Base-by-base conservation (phyloP, 1,284 basidiomycete species). In the Uromyces viciae-fabae region DNA sequence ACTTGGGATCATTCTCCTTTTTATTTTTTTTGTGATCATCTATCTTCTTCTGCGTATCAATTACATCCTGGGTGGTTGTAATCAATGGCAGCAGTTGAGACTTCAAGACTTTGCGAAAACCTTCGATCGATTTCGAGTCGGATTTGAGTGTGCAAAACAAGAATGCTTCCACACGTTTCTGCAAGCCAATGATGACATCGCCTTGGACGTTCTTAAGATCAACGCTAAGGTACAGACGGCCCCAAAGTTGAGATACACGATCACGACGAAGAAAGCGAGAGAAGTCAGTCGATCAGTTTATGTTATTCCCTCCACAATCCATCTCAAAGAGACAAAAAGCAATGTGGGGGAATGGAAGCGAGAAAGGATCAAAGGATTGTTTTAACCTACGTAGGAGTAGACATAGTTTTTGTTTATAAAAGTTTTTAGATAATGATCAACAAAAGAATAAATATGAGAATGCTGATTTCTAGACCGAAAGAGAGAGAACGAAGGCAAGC, bases 171-270 rank as follows among this genome's bases (percentile, higher is more conserved):
- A 75, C 72, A 5, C 79, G 72, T 52, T 81, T 81, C 49, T 66
- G 72, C 52, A 81, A 58, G 1, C 79, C 79, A 42, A 75, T 15
- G 19, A 81, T 52, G 25, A 81, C n/a, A 75, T 81, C 79, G 9
- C 79, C 79, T 52, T 81, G 79, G n/a, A 81, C 19, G 40, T 81
- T 75, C 33, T 75, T 75, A 52, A 66, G 42, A 66, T 81, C 72
- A 19, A 81, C 46, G 3, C 79, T 81, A 49, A 46, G 22, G 9
- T 14, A 42, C 22, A n/a, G 40, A 49, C 31, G 25, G 15, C n/a
- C n/a, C n/a, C n/a, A n/a, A n/a, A n/a, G n/a, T n/a, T n/a, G n/a
- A n/a, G n/a, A n/a, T n/a, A n/a, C n/a, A n/a, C n/a, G n/a, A n/a
- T n/a, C n/a, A n/a, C n/a, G n/a, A n/a, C n/a, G n/a, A n/a, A n/a